Conservation (phyloP, 192 early-diverging fungal genomes). For the Phlyctochytrium arcticum region DNA sequence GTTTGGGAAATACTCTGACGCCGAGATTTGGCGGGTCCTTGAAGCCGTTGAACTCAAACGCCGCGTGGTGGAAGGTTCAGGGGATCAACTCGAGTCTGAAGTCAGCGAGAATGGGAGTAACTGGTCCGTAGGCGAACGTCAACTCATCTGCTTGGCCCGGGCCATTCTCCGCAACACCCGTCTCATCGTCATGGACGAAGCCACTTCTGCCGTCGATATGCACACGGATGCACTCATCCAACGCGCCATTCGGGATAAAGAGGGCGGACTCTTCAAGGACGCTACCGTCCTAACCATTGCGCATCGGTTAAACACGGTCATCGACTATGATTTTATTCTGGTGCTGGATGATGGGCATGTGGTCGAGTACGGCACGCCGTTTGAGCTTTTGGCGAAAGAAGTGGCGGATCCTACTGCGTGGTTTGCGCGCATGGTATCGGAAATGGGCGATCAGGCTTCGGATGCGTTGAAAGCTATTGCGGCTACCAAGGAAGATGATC, state of each 20-base stretch:
- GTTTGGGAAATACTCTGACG: conserved; percentile 54
- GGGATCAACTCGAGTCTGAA: conserved; percentile 59
- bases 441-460: conserved; percentile 43
- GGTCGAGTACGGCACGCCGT: conserved; percentile 52
- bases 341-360: conserved; percentile 41
- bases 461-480: conserved; percentile 27
- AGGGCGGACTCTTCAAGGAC: conserved; percentile 29
- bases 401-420: conserved; percentile 24
- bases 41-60: conserved; percentile 52
- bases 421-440: conserved; percentile 42
- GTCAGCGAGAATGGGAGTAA: conserved; percentile 78
- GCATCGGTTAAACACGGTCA: conserved; percentile 35
- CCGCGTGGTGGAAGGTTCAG: not conserved
- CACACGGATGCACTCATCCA: conserved; percentile 43
- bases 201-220: conserved; percentile 40
- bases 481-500: conserved; percentile 19
- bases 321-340: conserved; percentile 41
- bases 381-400: conserved; percentile 33
- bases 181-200: conserved; percentile 50
- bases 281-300: conserved; percentile 52
- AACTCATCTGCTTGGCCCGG: conserved; percentile 74
- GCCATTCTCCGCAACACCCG: conserved; percentile 54
- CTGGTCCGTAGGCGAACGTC: conserved; percentile 75
- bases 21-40: conserved; percentile 64
- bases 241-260: conserved; percentile 27